A percentile compares a stretch with the other conserved stretches of the same genome.
These are phyloP conservation scores for Saturnispora saitoi DNA, from an alignment of 805 yeast genomes.

Conservation along the genomic window DNA sequence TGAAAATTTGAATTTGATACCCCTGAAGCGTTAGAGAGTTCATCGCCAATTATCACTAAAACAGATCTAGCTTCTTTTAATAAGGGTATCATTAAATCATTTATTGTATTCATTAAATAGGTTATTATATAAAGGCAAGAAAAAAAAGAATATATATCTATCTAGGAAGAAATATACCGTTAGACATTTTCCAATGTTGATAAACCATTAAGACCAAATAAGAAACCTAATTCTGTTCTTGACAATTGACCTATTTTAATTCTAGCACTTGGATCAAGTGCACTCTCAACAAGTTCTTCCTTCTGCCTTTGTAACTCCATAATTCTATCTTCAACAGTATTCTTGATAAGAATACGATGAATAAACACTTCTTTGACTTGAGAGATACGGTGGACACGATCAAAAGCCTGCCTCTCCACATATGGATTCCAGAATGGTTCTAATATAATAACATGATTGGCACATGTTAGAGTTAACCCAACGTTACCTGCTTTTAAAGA, in stretches of 20 bases:
- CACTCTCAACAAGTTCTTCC: conserved; percentile 69
- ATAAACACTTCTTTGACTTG: conserved; percentile 73
- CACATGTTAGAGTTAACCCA: conserved; percentile 90
- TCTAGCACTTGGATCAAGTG: conserved; percentile 72
- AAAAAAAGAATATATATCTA: not conserved
- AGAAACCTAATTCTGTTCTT: conserved; percentile 59
- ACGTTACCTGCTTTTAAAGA: conserved; percentile 93
- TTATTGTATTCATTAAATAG: not conserved
- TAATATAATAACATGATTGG: conserved; percentile 81
- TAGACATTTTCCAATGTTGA: conserved; percentile 17
- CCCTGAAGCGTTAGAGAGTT: not conserved
- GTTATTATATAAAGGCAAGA: not conserved
- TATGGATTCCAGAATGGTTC: conserved; percentile 99
- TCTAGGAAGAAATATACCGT: not conserved
- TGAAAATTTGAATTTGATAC: not conserved
- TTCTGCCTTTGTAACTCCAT: conserved; percentile 71
- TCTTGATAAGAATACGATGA: conserved; percentile 57
- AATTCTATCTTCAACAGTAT: conserved; percentile 87
- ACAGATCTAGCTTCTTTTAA: not conserved
- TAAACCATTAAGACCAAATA: conserved; percentile 47
- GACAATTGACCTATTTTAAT: conserved; percentile 56
- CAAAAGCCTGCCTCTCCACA: conserved; percentile 96
- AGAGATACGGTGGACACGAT: conserved; percentile 90
- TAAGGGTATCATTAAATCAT: not conserved
- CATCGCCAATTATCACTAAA: not conserved